These are phyloP conservation scores for Xylaria polymorpha DNA, from an alignment of 2,329 filamentous ascomycete genomes.

Conservation along the genomic window DNA sequence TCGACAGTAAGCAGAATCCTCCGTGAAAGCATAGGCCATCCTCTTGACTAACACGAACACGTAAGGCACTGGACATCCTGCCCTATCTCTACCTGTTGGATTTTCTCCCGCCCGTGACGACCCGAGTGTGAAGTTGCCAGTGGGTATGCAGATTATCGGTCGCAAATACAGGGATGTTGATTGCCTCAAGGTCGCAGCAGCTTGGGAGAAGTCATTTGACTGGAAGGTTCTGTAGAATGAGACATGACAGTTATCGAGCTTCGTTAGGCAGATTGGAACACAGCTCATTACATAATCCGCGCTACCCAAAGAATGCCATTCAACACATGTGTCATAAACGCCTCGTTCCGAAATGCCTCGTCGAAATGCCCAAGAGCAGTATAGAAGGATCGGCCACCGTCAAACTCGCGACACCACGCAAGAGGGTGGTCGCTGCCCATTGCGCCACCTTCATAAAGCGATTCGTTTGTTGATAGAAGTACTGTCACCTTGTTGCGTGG, in stretches of 20 bases:
- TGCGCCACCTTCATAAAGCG: conserved; percentile 51
- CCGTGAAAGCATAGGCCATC: background rate
- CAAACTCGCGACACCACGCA: conserved; percentile 55
- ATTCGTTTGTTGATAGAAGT: conserved; percentile 53
- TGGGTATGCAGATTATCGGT: conserved; percentile 48
- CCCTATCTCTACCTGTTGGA: conserved; percentile 47
- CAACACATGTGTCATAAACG: conserved; percentile 44
- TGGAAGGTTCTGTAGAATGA: conserved; percentile 41
- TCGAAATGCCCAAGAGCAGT: conserved; percentile 57
- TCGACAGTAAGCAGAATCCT: conserved; percentile 40
- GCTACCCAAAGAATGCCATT: conserved; percentile 43
- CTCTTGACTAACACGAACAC: background rate
- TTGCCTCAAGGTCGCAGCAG: conserved; percentile 45
- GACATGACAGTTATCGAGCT: background rate
- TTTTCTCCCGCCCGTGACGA: conserved; percentile 47
- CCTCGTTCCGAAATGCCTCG: conserved; percentile 53
- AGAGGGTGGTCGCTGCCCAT: conserved; percentile 55
- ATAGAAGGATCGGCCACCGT: conserved; percentile 55
- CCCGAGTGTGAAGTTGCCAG: conserved; percentile 44
- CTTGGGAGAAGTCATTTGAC: conserved; percentile 48
- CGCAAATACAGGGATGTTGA: conserved; percentile 45
- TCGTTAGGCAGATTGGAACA: too few relatives aligned
- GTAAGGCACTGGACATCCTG: conserved; percentile 46
- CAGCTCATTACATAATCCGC: background rate
- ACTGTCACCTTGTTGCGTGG: conserved; percentile 49